Evolutionary conservation across 805 yeast genomes (phyloP).

Genomic region (Cyberlindnera mississippiensis): DNA sequence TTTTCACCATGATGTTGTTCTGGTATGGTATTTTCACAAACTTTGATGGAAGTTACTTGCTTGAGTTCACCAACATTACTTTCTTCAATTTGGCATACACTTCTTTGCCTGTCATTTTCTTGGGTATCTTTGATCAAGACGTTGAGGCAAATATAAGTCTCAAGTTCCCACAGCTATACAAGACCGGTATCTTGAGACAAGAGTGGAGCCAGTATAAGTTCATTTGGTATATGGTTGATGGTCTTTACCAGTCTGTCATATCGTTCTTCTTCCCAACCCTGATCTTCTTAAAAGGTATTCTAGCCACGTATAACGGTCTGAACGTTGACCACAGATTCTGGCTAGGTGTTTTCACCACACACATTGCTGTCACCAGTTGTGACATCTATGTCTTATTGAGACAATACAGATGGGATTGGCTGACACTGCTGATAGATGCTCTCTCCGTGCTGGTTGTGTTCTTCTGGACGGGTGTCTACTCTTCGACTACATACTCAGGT

Average conservation of each 20-base stretch:
- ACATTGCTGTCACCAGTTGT: constrained; percentile 62
- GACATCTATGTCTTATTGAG: constrained; percentile 61
- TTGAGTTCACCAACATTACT: constrained; percentile 75
- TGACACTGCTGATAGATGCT: constrained; percentile 50
- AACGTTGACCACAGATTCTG: constrained; percentile 65
- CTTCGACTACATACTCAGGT: constrained; percentile 43
- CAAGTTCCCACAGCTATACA: constrained; percentile 70
- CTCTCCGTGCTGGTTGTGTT: constrained; percentile 58
- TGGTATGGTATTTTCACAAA: constrained; percentile 76
- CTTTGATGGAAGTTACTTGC: constrained; percentile 77
- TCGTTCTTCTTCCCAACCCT: constrained; percentile 73
- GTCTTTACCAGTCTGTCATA: constrained; percentile 68
- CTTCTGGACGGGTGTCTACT: constrained; percentile 79
- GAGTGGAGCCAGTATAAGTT: constrained; percentile 73
- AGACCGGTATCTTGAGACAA: constrained; percentile 63
- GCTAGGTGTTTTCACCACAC: constrained; percentile 63
- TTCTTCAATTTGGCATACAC: constrained; percentile 82
- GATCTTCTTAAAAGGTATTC: constrained; percentile 39
- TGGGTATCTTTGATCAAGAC: constrained; percentile 81
- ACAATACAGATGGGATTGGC: constrained; percentile 82
- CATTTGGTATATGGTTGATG: constrained; percentile 72
- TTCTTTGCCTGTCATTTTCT: constrained; percentile 71
- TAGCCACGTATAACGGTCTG: constrained; percentile 50
- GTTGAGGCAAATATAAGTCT: constrained; percentile 65
- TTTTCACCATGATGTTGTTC: constrained; percentile 67